Percentiles rank a stretch among this genome's conserved stretches.
These are phyloP conservation scores for Wallacemonas sp. DNA, from an alignment of 208 protist genomes.

Conservation along the genomic window DNA sequence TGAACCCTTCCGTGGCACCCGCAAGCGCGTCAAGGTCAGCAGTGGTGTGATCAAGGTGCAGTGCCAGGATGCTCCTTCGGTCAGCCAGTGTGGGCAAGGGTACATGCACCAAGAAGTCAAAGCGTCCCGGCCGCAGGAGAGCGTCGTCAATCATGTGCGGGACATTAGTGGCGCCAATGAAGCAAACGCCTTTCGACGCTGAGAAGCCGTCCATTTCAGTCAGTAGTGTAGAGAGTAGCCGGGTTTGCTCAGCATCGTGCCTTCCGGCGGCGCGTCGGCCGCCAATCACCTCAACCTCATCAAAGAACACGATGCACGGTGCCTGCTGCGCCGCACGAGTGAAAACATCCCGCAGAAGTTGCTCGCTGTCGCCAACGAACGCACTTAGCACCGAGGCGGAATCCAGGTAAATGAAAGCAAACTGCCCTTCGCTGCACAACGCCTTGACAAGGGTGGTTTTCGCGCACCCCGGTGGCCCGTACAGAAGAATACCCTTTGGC, in stretches of 20 bases:
- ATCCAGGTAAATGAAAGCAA: conserved; percentile 88
- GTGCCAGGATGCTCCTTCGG: conserved; percentile 49
- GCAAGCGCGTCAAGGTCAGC: conserved; percentile 45
- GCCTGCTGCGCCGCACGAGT: conserved; percentile 65
- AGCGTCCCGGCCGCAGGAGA: conserved; percentile 86
- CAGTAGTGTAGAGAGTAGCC: conserved; percentile 95
- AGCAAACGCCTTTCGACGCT: conserved; percentile 67
- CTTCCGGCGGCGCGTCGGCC: conserved; percentile 27
- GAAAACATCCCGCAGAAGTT: conserved; percentile 84
- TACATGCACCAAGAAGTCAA: conserved; percentile 89
- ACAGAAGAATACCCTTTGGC: conserved; percentile 92
- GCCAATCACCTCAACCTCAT: conserved; percentile 95
- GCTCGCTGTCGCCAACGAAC: conserved; percentile 95
- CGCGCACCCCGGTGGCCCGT: conserved; percentile 94
- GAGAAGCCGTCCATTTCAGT: conserved; percentile 98
- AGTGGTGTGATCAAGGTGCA: conserved; percentile 45
- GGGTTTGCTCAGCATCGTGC: conserved; percentile 44
- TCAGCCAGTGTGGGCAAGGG: conserved; percentile 57
- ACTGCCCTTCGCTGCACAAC: conserved; percentile 67
- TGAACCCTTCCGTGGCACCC: conserved; percentile 68
- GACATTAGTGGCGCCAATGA: conserved; percentile 91
- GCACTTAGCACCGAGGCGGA: conserved; percentile 86
- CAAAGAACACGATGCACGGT: conserved; percentile 94
- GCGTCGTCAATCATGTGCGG: conserved; percentile 89
- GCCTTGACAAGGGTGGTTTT: conserved; percentile 94